These are phyloP conservation scores for Pterocarpus santalinus DNA, from an alignment of 306 rosid genomes.

Conservation along the genomic window DNA sequence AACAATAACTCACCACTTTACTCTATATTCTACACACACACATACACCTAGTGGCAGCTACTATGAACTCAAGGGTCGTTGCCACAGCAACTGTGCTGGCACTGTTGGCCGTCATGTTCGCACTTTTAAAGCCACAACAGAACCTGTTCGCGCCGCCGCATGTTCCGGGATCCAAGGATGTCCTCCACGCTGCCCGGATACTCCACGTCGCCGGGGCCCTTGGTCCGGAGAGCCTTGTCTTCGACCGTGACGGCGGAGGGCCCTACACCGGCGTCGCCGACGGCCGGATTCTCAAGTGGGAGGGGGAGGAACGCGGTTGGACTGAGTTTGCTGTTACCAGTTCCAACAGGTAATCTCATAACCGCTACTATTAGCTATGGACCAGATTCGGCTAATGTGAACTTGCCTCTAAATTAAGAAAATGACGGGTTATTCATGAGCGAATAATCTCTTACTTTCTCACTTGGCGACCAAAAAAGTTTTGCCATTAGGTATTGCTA, in stretches of 20 bases:
- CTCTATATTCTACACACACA: too few species aligned
- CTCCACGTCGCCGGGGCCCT: slow-evolving; percentile 62
- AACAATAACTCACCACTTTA: neutral
- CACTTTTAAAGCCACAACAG: slow-evolving; percentile 32
- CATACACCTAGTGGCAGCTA: neutral
- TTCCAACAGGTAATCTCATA: slow-evolving; percentile 64
- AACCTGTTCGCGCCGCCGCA: slow-evolving; percentile 49
- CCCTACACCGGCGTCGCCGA: slow-evolving; percentile 95
- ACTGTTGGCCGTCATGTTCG: slow-evolving; percentile 40
- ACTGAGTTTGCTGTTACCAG: slow-evolving; percentile 75
- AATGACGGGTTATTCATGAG: too few species aligned
- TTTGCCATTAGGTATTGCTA: neutral
- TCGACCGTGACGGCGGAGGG: slow-evolving; percentile 74
- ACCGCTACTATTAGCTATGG: neutral
- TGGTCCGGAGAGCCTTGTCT: slow-evolving; percentile 93
- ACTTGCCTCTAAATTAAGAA: too few species aligned
- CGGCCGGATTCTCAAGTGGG: slow-evolving; percentile 87
- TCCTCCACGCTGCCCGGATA: slow-evolving; percentile 60
- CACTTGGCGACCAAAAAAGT: too few species aligned
- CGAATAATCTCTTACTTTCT: too few species aligned
- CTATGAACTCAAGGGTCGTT: slow-evolving; percentile 52
- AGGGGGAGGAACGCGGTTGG: slow-evolving; percentile 72
- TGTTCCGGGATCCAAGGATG: slow-evolving; percentile 60
- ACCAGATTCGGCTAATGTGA: too few species aligned
- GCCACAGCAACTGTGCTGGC: slow-evolving; percentile 55